These are phyloP conservation scores for Botrytis byssoidea DNA, from an alignment of 2,329 filamentous ascomycete genomes.

Conservation along the genomic window DNA sequence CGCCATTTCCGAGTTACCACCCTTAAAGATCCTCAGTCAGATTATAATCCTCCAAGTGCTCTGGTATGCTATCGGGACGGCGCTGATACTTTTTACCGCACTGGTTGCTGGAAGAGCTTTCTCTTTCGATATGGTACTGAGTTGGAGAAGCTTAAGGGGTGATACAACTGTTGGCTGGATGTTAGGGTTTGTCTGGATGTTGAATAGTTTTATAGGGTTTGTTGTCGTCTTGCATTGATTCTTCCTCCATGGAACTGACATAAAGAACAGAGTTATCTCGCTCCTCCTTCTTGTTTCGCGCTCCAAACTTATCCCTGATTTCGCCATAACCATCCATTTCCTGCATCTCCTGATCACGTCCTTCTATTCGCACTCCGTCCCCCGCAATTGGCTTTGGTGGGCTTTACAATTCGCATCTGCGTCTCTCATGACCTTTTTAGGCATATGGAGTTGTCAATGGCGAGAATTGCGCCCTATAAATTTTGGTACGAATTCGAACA, in stretches of 20 bases:
- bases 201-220: conserved; percentile 64
- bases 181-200: conserved; percentile 64
- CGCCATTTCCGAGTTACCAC: conserved; percentile 64
- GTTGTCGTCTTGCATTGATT: conserved; percentile 33
- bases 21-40: conserved; percentile 64
- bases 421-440: conserved; percentile 65
- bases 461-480: conserved; percentile 84
- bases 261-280: conserved; percentile 65
- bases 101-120: conserved; percentile 63
- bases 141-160: conserved; percentile 62
- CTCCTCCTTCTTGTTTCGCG: conserved; percentile 81
- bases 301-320: conserved; percentile 93
- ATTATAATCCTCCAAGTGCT: conserved; percentile 63
- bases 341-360: conserved; percentile 76
- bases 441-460: conserved; percentile 89
- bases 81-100: conserved; percentile 66
- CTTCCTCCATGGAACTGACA: conserved; percentile 9
- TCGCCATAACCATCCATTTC: conserved; percentile 83
- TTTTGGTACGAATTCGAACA: conserved; percentile 62
- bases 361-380: conserved; percentile 74
- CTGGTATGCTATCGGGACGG: conserved; percentile 61
- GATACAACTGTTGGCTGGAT: conserved; percentile 72
- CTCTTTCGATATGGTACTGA: conserved; percentile 57
- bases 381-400: conserved; percentile 87
- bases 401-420: conserved; percentile 59